These are phyloP conservation scores for Myxozyma mucilagina DNA, from an alignment of 805 yeast genomes.

Conservation along the genomic window DNA sequence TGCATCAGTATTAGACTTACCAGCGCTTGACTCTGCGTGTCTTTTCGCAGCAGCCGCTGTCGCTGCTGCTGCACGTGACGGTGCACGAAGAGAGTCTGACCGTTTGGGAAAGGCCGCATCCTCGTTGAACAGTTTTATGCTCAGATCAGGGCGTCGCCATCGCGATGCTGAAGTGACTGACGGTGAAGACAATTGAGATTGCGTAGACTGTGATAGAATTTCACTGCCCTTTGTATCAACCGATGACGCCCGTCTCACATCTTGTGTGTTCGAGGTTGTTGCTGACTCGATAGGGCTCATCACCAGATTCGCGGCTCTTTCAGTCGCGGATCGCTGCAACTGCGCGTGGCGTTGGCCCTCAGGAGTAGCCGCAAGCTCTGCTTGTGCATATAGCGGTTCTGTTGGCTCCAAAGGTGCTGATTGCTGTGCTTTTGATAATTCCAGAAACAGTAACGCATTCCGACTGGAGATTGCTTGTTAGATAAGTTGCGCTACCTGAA, in stretches of 20 bases:
- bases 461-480: background rate
- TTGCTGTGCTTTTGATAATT: slow-evolving; percentile 5
- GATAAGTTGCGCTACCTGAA: background rate
- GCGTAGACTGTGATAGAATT: background rate
- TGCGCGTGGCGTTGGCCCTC: background rate
- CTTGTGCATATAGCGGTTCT: background rate
- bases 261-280: background rate
- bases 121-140: slow-evolving; percentile 22
- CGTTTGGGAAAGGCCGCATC: slow-evolving; percentile 22
- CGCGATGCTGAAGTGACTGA: slow-evolving; percentile 9
- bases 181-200: background rate
- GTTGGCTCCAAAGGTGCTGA: background rate
- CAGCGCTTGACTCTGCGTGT: background rate
- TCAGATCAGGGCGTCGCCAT: slow-evolving; percentile 26
- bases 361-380: background rate
- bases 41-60: slow-evolving; percentile 3
- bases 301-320: background rate
- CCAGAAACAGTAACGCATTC: slow-evolving; percentile 13
- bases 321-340: slow-evolving; percentile 2
- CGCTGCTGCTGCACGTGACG: slow-evolving; percentile 5
- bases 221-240: background rate
- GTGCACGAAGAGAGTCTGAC: slow-evolving; percentile 35
- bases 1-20: background rate
- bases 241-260: background rate
- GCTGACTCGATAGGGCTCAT: background rate